Base-by-base conservation (phyloP, 768 basidiomycete species). In the Tulasnella sp. region DNA sequence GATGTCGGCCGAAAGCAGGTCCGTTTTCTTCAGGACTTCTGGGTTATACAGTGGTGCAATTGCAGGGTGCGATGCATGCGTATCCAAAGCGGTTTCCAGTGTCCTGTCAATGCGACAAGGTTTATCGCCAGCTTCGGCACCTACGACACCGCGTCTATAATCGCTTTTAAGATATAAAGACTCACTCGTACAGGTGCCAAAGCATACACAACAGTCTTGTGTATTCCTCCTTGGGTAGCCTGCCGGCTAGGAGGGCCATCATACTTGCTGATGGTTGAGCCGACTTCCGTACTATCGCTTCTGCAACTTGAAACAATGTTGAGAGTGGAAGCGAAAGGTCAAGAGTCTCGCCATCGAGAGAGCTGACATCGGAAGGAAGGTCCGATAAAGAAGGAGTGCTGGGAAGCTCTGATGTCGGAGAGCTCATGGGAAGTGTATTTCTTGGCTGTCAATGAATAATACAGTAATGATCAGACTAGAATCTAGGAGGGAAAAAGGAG, bases 181-280 rank as follows among this genome's bases (percentile, higher is more conserved):
- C 91, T 85, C 83, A 95, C 93, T 90, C 87, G 86, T 95, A 96
- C 41, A 96, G 86, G 83, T 93, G 89, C 91, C 92, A 94, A 34
- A 95, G 89, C 88, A 93, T 91, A 88, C 94, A 91, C 64, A 94
- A 88, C 85, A 91, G 93, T 73, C 89, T 88, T 22, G 91, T 86
- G 84, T 95, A 95, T 84, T 93, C 93, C 64, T 90, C 88, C 84
- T 89, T 88, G 77, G 88, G 86, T 48, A 94, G 87, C 80, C 89
- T 87, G 14, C 93, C 93, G 77, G 88, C 89, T 31, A n/a, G 87
- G 54, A 94, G 87, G 72, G 89, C 89, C 72, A 85, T 86, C 1
- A 91, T 93, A 40, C 90, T 92, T 37, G 88, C 84, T 82, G 90
- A 91, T 81, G 89, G 88, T 83, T 90, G 90, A 28, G 90, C 90